These are phyloP conservation scores for Sapria himalayana DNA, from an alignment of 345 rosid species.

Conservation along the genomic window DNA sequence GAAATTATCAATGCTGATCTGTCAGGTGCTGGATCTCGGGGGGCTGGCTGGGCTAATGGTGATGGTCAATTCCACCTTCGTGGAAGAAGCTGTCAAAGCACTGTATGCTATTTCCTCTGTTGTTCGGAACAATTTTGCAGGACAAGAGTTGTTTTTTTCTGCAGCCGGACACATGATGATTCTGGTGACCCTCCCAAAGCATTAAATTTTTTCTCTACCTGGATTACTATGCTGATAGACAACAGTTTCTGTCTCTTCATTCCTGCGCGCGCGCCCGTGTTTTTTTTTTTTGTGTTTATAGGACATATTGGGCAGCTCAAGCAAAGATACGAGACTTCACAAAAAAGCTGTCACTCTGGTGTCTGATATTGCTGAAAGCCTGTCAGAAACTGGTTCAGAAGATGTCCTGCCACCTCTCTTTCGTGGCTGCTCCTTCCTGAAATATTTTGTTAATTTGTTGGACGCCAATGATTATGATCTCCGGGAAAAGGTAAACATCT, in stretches of 20 bases:
- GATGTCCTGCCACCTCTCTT: conserved; percentile 30
- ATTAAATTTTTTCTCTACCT: no score
- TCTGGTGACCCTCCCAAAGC: conserved; percentile 27
- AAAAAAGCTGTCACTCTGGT: conserved; percentile 65
- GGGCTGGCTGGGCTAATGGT: conserved; percentile 35
- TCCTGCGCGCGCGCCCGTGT: not conserved
- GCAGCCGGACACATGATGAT: conserved; percentile 69
- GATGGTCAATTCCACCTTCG: conserved; percentile 43
- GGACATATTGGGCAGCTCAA: conserved; percentile 42
- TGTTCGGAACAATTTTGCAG: conserved; percentile 47
- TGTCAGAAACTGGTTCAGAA: conserved; percentile 27
- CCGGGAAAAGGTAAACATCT: conserved; percentile 98
- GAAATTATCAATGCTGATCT: conserved; percentile 6
- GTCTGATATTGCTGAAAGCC: conserved; percentile 49
- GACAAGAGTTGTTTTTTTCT: conserved; percentile 56
- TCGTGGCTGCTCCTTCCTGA: conserved; percentile 33
- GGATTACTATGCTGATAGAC: no score
- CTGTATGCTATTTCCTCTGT: conserved; percentile 73
- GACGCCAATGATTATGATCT: conserved; percentile 52
- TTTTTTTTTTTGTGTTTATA: conserved; percentile 13
- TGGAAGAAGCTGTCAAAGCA: conserved; percentile 80
- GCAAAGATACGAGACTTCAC: conserved; percentile 40
- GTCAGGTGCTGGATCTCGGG: conserved; percentile 60
- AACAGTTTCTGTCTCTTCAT: not conserved
- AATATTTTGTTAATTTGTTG: conserved; percentile 58